Evolutionary conservation across 108 stramenopile species (phyloP), one percentile per base, ranked within the genome.

Genomic region (Conticribra guillardii): DNA sequence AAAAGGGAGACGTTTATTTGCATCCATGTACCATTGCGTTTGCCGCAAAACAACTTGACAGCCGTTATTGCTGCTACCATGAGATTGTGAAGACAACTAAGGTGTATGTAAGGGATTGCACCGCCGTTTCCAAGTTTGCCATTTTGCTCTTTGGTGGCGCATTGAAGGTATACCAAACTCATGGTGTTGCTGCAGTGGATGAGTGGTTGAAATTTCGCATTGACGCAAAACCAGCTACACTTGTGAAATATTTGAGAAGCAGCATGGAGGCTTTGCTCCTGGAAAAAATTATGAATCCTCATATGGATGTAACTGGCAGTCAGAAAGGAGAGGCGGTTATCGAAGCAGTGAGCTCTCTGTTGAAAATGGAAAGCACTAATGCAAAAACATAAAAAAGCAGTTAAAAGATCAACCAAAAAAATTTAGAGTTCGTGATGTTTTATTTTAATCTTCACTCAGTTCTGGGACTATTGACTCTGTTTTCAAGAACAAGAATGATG

Each of bases 1-100:
- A 59, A 54, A 64, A 74, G 50, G 87, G 85, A 3, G 84, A 85
- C 4, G 76, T 87, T 3, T 78, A 88, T 54, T 71, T 90, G 47
- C 89, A 93, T 56, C 86, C 89, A 41, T 82, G 87, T 57, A 85
- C 86, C 9, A 84, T 87, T 62, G 71, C 82, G 15, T 87, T 87
- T 47, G 73, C 75, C 21, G 84, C 85, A 23, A 81, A 62, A 1
- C 56, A 54, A 51, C 73, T 89, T 54, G 77, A 78, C 53, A 85
- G 85, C 52, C 77, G 91, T 2, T 90, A 90, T 49, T 83, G 80
- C 44, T 84, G 84, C 48, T 93, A 87, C 71, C 86, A 90, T 67
- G 89, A 93, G 61, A 85, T 89, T 21, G 84, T 93, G 27, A 85
- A 82, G 55, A 96, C 95, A 1, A 77, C 70, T 60, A 90, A 89